A percentile compares a stretch with the other conserved stretches of the same genome.
phyloP scores from a whole-genome alignment of 2,329 filamentous ascomycete genomes.

The Macrophomina phaseolina region DNA sequence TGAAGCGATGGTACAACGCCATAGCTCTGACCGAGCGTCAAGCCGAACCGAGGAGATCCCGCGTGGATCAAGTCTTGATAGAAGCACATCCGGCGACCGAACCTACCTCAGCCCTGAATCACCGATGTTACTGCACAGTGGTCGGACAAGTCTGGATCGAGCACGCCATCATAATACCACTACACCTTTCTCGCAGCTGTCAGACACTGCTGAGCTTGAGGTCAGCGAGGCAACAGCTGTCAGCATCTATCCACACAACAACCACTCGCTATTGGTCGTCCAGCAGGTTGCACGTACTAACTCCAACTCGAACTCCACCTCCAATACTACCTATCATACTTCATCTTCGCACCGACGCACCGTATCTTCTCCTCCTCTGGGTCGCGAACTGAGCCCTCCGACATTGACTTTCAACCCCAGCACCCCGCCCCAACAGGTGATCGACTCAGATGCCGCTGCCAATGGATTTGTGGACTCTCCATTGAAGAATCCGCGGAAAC shows the following conservation, averaged over 20 bases:
- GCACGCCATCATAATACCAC: constrained; percentile 55
- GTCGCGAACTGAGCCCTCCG: constrained; percentile 32
- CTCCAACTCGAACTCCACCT: constrained; percentile 30
- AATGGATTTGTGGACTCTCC: constrained; percentile 57
- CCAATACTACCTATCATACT: neutral
- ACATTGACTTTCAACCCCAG: constrained; percentile 40
- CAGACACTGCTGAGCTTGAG: constrained; percentile 60
- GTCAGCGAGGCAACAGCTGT: constrained; percentile 67
- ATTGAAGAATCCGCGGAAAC: constrained; percentile 62
- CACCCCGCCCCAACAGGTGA: constrained; percentile 42
- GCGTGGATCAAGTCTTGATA: constrained; percentile 28
- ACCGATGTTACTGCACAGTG: constrained; percentile 35
- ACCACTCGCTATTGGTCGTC: constrained; percentile 68
- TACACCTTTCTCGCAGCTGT: constrained; percentile 55
- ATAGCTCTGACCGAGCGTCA: constrained; percentile 9
- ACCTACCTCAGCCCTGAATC: constrained; percentile 33
- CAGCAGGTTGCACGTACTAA: constrained; percentile 53
- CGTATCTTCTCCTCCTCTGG: constrained; percentile 7
- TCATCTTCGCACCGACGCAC: neutral
- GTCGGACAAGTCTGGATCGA: constrained; percentile 46
- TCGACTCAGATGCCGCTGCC: constrained; percentile 8
- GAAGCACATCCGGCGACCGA: constrained; percentile 36
- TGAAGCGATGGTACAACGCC: neutral
- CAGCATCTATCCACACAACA: constrained; percentile 67
- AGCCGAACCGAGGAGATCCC: constrained; percentile 21